Evolutionary conservation across 371 early-diverging fungal species (phyloP).

Genomic region (Parasitella parasitica): DNA sequence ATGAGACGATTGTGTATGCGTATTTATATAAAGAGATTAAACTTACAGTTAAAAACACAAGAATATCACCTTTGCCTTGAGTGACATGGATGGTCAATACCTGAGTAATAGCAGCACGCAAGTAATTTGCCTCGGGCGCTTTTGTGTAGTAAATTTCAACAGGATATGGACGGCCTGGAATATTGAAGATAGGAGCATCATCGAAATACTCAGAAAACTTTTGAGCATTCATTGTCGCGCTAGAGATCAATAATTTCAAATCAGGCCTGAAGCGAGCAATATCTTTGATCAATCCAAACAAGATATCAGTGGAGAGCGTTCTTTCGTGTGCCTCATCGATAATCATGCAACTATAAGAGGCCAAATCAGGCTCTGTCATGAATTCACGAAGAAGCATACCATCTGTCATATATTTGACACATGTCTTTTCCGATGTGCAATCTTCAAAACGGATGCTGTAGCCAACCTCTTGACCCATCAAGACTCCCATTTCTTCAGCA

Average conservation of each 20-base stretch:
- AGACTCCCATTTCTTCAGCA: conserved; percentile 93
- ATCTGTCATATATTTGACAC: conserved; percentile 98
- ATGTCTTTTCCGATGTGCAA: conserved; percentile 93
- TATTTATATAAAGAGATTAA: neutral
- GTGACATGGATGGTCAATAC: conserved; percentile 96
- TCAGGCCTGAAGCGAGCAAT: conserved; percentile 93
- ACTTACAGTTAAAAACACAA: conserved; percentile 93
- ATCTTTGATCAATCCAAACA: conserved; percentile 97
- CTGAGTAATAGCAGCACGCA: conserved; percentile 92
- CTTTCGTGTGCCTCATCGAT: conserved; percentile 99
- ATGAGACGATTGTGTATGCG: neutral
- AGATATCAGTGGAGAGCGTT: conserved; percentile 96
- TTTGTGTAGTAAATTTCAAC: conserved; percentile 95
- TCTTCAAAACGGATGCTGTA: conserved; percentile 99
- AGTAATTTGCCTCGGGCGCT: conserved; percentile 97
- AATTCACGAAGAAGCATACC: conserved; percentile 99
- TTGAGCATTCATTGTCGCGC: conserved; percentile 98
- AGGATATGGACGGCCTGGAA: conserved; percentile 92
- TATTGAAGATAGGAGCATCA: conserved; percentile 93
- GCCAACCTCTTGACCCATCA: conserved; percentile 93
- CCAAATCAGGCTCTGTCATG: conserved; percentile 95
- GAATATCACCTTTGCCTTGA: conserved; percentile 90
- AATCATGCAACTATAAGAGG: conserved; percentile 89
- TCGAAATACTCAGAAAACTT: conserved; percentile 96
- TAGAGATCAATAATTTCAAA: conserved; percentile 95